Percentiles rank a stretch among this genome's conserved stretches.
These are phyloP conservation scores for Mycogone perniciosa DNA, from an alignment of 2,329 filamentous ascomycete species.

Conservation along the genomic window DNA sequence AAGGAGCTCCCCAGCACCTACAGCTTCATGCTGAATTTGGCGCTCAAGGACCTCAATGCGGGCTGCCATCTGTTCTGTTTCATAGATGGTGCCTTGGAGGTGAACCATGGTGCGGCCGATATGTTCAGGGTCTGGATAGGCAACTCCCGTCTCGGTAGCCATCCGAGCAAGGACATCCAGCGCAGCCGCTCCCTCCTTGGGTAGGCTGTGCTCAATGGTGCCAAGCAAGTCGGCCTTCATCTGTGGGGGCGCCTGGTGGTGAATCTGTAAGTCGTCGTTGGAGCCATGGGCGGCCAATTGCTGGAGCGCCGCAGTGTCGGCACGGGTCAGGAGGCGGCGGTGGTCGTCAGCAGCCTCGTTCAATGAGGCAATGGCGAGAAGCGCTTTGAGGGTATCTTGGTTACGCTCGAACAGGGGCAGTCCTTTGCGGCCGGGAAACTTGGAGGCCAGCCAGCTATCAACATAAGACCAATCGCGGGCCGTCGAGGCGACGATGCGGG, in stretches of 20 bases:
- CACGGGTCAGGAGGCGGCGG: slow-evolving; percentile 46
- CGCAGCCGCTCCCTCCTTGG: slow-evolving; percentile 46
- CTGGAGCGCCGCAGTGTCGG: slow-evolving; percentile 54
- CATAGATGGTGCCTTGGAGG: slow-evolving; percentile 48
- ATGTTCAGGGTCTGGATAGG: slow-evolving; percentile 40
- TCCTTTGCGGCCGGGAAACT: slow-evolving; percentile 52
- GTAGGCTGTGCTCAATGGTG: slow-evolving; percentile 49
- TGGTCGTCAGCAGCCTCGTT: slow-evolving; percentile 78
- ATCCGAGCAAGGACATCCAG: slow-evolving; percentile 53
- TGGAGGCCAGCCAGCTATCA: slow-evolving; percentile 72
- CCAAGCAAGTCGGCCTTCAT: slow-evolving; percentile 40
- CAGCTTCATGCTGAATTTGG: slow-evolving; percentile 48
- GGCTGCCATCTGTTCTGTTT: slow-evolving; percentile 49
- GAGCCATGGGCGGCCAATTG: slow-evolving; percentile 34
- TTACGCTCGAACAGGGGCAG: slow-evolving; percentile 79
- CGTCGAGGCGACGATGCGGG: slow-evolving; percentile 69
- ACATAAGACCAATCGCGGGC: slow-evolving; percentile 90
- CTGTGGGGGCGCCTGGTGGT: slow-evolving; percentile 24
- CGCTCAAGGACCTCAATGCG: slow-evolving; percentile 51
- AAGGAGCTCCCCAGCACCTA: slow-evolving; percentile 33
- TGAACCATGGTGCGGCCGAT: slow-evolving; percentile 49
- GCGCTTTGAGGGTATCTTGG: slow-evolving; percentile 67
- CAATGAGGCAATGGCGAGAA: slow-evolving; percentile 65
- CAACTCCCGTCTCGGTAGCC: slow-evolving; percentile 43
- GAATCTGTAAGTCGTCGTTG: slow-evolving; percentile 3